These are phyloP conservation scores for Scedosporium minutisporum DNA, from an alignment of 2,329 filamentous ascomycete genomes.

Conservation along the genomic window DNA sequence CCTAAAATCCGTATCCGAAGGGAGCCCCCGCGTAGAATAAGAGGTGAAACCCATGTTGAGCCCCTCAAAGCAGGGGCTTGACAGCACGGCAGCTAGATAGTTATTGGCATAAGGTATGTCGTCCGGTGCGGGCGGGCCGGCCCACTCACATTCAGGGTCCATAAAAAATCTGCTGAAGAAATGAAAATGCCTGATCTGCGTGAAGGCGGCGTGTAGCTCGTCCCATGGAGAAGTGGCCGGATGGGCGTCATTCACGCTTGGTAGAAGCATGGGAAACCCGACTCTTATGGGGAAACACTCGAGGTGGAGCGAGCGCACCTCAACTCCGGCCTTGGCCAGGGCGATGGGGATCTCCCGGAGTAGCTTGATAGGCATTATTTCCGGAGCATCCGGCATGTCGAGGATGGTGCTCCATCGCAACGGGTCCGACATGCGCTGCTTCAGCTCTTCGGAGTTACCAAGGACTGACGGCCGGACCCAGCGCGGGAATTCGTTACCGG, in stretches of 20 bases:
- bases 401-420: neutral
- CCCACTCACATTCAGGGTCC: too few species aligned
- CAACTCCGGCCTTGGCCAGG: neutral
- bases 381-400: neutral
- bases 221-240: neutral
- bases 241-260: neutral
- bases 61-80: neutral
- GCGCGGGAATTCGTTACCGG: too few species aligned
- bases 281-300: neutral
- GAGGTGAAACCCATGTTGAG: neutral
- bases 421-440: neutral
- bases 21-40: neutral
- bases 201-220: neutral
- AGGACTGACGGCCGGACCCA: neutral
- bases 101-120: neutral
- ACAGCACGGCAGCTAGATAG: neutral
- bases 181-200: neutral
- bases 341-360: neutral
- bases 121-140: neutral
- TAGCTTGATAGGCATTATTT: neutral
- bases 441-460: neutral
- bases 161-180: too few species aligned
- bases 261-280: neutral
- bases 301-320: neutral
- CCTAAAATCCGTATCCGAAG: neutral